These are phyloP conservation scores for Neltuma alba DNA, from an alignment of 306 rosid species.

Conservation along the genomic window DNA sequence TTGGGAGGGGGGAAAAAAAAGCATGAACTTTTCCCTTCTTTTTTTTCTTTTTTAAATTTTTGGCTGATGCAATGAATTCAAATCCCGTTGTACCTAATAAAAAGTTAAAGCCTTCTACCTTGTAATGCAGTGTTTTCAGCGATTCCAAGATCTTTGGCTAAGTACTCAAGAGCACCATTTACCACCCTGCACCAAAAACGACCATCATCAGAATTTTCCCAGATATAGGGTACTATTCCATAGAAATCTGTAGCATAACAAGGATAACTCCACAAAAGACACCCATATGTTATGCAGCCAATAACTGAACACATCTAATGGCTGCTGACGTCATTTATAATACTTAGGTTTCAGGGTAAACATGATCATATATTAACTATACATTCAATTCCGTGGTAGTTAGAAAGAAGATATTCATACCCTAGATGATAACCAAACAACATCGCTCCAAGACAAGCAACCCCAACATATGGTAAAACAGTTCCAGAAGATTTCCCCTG, in stretches of 20 bases:
- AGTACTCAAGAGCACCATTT: conserved; percentile 92
- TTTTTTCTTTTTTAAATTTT: background rate
- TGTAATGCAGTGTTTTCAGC: conserved; percentile 71
- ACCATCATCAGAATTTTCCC: conserved; percentile 34
- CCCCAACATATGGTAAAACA: conserved; percentile 88
- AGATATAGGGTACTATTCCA: conserved; percentile 20
- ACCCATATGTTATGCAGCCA: conserved; percentile 13
- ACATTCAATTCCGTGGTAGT: conserved; percentile 3
- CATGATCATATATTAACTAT: background rate
- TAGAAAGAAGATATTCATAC: conserved; percentile 51
- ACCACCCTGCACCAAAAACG: conserved; percentile 76
- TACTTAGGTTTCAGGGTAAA: background rate
- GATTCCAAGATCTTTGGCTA: conserved; percentile 87
- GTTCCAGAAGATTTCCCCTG: conserved; percentile 75
- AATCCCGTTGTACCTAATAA: conserved; percentile 8
- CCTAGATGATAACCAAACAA: conserved; percentile 98
- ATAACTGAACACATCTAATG: conserved; percentile 12
- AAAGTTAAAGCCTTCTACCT: conserved; percentile 47
- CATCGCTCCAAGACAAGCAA: conserved; percentile 94
- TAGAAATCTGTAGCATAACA: conserved; percentile 24
- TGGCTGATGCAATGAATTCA: conserved; percentile 1
- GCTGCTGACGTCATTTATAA: background rate
- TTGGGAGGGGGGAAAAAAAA: background rate
- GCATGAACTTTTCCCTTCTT: background rate
- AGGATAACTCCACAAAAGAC: conserved; percentile 8